A percentile compares a stretch with the other conserved stretches of the same genome.
phyloP scores from a whole-genome alignment of 1,139 yeast species.

The Meyerozyma carpophila region DNA sequence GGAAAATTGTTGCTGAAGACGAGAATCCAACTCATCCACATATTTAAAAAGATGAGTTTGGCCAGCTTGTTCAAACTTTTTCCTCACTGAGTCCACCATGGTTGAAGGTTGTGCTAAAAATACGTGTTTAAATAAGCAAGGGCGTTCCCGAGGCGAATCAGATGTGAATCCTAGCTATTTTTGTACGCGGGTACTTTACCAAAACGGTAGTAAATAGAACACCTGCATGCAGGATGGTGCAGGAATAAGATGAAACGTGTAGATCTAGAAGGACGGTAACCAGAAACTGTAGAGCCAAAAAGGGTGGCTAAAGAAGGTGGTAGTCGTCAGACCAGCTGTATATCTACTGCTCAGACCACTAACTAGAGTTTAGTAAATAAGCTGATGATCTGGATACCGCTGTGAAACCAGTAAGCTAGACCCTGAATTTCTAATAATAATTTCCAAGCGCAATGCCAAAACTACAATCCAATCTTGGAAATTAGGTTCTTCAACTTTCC shows the following conservation, averaged over 20 bases:
- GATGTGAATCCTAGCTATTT: background rate
- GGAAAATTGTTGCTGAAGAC: slow-evolving; percentile 26
- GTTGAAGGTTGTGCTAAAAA: background rate
- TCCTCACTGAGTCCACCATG: background rate
- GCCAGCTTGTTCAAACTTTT: slow-evolving; percentile 41
- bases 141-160: background rate
- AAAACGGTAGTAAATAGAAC: slow-evolving; percentile 1
- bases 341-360: no score
- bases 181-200: slow-evolving; percentile 2
- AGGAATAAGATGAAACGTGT: background rate
- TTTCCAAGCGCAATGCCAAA: no score
- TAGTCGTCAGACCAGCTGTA: no score
- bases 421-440: no score
- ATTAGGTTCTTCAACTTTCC: no score
- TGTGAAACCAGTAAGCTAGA: no score
- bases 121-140: background rate
- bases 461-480: no score
- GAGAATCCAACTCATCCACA: slow-evolving; percentile 28
- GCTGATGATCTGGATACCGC: no score
- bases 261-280: no score
- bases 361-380: no score
- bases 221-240: background rate
- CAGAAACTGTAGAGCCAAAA: no score
- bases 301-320: no score
- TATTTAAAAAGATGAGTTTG: slow-evolving; percentile 39